phyloP scores from a whole-genome alignment of 208 protist species.

The Naegleria fowleri region DNA sequence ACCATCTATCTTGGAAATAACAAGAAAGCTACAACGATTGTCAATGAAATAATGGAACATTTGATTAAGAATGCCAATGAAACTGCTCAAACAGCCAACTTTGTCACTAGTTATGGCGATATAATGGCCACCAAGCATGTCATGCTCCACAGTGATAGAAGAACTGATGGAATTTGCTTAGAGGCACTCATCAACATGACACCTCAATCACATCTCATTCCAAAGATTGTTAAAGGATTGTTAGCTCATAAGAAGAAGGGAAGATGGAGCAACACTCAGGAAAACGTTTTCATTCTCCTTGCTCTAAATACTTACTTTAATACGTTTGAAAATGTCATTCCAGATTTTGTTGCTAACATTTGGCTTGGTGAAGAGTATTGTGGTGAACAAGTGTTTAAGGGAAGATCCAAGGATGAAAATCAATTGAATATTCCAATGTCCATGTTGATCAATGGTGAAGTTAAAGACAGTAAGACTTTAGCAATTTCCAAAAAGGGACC shows the following conservation, averaged over 20 bases:
- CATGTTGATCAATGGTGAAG: not conserved
- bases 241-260: constrained; percentile 14
- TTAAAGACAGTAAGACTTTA: too few species aligned
- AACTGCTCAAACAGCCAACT: constrained; percentile 16
- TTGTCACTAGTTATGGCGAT: not conserved
- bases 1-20: too few species aligned
- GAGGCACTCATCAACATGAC: not conserved
- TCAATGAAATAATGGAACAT: not conserved
- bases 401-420: not conserved
- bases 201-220: not conserved
- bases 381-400: not conserved
- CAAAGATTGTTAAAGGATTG: not conserved
- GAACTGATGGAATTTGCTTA: too few species aligned
- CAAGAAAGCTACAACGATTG: too few species aligned
- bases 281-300: not conserved
- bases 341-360: not conserved
- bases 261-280: not conserved
- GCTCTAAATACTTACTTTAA: constrained; percentile 6
- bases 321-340: not conserved
- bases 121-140: not conserved
- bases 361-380: constrained; percentile 1
- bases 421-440: not conserved
- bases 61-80: not conserved
- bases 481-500: not conserved
- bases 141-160: not conserved